Base-by-base conservation (phyloP, 1,139 yeast genomes). In the Kodamaea alishanica region DNA sequence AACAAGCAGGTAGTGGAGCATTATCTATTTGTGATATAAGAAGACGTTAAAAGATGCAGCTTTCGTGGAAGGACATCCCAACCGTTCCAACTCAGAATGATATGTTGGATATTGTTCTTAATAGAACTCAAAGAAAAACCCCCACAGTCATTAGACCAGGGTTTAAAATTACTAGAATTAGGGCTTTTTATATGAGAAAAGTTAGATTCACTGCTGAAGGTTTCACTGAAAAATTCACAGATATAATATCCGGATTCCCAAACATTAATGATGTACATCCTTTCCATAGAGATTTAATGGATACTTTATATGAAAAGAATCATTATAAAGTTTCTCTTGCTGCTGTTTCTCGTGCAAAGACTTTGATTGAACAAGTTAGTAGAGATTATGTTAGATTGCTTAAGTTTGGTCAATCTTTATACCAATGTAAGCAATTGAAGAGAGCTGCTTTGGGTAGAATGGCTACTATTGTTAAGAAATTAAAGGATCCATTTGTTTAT, bases 401-500 rank as follows among this genome's bases (percentile, higher is more conserved):
- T 60, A 92, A 92, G 71, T 92, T 89, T 59, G 98, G 98, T 57
- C 98, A 92, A 72, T 89, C 97, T 24, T 73, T 92, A 48, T 94
- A 89, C 69, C 98, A 94, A 71, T 92, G 99, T 76, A 92, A 92
- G 70, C 98, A 94, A 71, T 80, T 92, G 63, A 92, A 92, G 68
- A 79, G 97, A 58, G 99, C 99, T 51, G 99, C 97, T 28, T 73
- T 92, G 54, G 99, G 99, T 75, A 85, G 99, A 69, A 92, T 92
- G 99, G 98, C 98, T 42, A 92, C 99, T 36, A 88, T 92, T 56
- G 81, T 83, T 56, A 92, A 92, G 74, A 88, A 94, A 55, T 78
- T 92, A 60, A 94, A 90, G 70, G 98, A 92, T 63, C 94, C 98
- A 29, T 74, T 92, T 48, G 76, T 80, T 35, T 92, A 94, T 69